Evolutionary conservation across 2,329 filamentous ascomycete genomes (phyloP).

Genomic region (Fusarium floridanum): DNA sequence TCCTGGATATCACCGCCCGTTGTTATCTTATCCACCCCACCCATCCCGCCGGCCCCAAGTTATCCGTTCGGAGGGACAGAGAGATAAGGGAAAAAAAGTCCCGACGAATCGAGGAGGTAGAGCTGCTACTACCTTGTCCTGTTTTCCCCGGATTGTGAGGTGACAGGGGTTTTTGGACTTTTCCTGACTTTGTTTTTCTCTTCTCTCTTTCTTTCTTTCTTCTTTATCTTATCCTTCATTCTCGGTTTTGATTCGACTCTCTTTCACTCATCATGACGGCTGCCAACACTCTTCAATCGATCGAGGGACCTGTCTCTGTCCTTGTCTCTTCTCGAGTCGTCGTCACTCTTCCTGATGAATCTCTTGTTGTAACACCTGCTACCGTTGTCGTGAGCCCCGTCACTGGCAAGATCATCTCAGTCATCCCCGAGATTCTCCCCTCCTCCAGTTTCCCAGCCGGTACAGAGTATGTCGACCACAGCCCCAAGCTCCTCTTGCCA

Average conservation of each 20-base stretch:
- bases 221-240: constrained; percentile 11
- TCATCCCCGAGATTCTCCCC: constrained; percentile 81
- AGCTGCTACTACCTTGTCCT: constrained; percentile 8
- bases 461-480: constrained; percentile 84
- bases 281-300: constrained; percentile 31
- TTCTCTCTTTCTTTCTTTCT: constrained; percentile 21
- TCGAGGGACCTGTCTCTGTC: constrained; percentile 70
- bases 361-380: constrained; percentile 78
- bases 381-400: constrained; percentile 82
- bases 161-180: constrained; percentile 19
- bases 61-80: constrained; percentile 16
- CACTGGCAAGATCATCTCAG: constrained; percentile 86
- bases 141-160: constrained; percentile 20
- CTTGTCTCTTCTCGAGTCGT: constrained; percentile 88
- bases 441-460: constrained; percentile 78
- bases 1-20: constrained; percentile 9
- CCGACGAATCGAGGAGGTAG: constrained; percentile 13
- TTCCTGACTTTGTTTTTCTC: not conserved
- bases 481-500: constrained; percentile 85
- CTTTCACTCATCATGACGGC: constrained; percentile 49
- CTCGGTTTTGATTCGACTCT: not conserved
- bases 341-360: constrained; percentile 75
- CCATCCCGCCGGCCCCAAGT: constrained; percentile 22
- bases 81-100: constrained; percentile 45
- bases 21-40: constrained; percentile 44